These are phyloP conservation scores for Aspergillus cejpii DNA, from an alignment of 2,329 filamentous ascomycete species.

Conservation along the genomic window DNA sequence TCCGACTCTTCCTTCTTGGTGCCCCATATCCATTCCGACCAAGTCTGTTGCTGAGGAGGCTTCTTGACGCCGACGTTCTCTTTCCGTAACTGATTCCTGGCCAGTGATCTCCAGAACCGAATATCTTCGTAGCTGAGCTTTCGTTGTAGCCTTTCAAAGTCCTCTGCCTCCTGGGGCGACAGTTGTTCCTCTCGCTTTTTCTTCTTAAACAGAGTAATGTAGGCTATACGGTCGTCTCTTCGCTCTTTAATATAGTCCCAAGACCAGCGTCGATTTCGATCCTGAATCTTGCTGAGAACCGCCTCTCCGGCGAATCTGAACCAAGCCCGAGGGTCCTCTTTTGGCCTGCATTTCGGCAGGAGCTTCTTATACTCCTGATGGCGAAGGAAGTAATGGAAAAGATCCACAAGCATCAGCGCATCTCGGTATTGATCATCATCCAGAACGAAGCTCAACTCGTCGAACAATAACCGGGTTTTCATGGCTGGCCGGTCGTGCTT, in stretches of 20 bases:
- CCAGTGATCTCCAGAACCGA: slow-evolving; percentile 92
- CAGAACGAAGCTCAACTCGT: slow-evolving; percentile 95
- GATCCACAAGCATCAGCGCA: slow-evolving; percentile 92
- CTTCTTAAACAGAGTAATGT: slow-evolving; percentile 96
- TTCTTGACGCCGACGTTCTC: slow-evolving; percentile 88
- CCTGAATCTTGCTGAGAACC: slow-evolving; percentile 87
- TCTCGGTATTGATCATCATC: slow-evolving; percentile 98
- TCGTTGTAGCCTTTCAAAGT: slow-evolving; percentile 69
- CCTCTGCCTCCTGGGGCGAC: slow-evolving; percentile 61
- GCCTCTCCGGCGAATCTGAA: slow-evolving; percentile 84
- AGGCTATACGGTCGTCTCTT: slow-evolving; percentile 77
- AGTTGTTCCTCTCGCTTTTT: slow-evolving; percentile 67
- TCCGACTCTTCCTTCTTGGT: slow-evolving; percentile 65
- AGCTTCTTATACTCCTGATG: slow-evolving; percentile 95
- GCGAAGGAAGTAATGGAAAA: slow-evolving; percentile 97
- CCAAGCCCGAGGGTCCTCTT: slow-evolving; percentile 90
- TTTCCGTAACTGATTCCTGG: slow-evolving; percentile 88
- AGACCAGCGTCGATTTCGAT: slow-evolving; percentile 85
- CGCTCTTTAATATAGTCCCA: slow-evolving; percentile 95
- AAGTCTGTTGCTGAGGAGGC: slow-evolving; percentile 65
- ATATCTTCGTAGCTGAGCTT: slow-evolving; percentile 92
- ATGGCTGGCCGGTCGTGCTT: slow-evolving; percentile 71
- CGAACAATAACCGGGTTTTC: slow-evolving; percentile 86
- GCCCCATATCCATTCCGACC: slow-evolving; percentile 90
- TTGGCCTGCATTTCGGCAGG: slow-evolving; percentile 75